Conservation (phyloP, 78 protist species). For the Chrysochromulina parva region DNA sequence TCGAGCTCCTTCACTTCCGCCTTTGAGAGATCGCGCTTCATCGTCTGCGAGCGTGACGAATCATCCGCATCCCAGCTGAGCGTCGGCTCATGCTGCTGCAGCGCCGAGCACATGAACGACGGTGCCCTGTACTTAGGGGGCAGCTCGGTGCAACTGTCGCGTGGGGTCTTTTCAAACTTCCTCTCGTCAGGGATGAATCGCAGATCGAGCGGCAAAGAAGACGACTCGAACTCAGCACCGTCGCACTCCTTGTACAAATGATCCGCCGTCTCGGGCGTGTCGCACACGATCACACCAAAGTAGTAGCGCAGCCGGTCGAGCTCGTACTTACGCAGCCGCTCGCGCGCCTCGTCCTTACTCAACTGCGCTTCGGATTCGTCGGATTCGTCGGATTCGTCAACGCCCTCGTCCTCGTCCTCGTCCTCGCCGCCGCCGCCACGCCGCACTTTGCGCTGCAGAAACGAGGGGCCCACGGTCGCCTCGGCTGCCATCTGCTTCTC, state of each 20-base stretch:
- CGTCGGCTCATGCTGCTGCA: background rate
- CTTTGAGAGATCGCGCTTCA: background rate
- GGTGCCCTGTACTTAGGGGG: slow-evolving; percentile 13
- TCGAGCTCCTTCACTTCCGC: background rate
- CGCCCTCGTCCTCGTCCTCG: background rate
- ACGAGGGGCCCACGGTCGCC: background rate
- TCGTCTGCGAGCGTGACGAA: background rate
- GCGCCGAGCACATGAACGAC: background rate
- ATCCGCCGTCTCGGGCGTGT: slow-evolving; percentile 23
- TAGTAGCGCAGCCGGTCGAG: background rate
- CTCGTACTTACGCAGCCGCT: slow-evolving; percentile 10
- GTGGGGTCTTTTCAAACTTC: background rate
- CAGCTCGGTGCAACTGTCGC: background rate
- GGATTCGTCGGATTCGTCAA: too few species aligned
- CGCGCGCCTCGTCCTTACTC: background rate
- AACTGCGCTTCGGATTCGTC: background rate
- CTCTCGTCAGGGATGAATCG: slow-evolving; percentile 7
- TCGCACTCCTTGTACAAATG: slow-evolving; percentile 60
- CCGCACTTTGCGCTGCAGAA: too few species aligned
- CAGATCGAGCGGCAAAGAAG: background rate
- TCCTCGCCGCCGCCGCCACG: background rate
- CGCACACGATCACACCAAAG: too few species aligned
- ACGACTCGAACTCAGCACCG: background rate
- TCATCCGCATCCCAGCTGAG: slow-evolving; percentile 21
- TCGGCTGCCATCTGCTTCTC: slow-evolving; percentile 38